A percentile compares a stretch with the other conserved stretches of the same genome.
These are phyloP conservation scores for Daldinia concentrica DNA, from an alignment of 495 filamentous ascomycete species.

Conservation along the genomic window DNA sequence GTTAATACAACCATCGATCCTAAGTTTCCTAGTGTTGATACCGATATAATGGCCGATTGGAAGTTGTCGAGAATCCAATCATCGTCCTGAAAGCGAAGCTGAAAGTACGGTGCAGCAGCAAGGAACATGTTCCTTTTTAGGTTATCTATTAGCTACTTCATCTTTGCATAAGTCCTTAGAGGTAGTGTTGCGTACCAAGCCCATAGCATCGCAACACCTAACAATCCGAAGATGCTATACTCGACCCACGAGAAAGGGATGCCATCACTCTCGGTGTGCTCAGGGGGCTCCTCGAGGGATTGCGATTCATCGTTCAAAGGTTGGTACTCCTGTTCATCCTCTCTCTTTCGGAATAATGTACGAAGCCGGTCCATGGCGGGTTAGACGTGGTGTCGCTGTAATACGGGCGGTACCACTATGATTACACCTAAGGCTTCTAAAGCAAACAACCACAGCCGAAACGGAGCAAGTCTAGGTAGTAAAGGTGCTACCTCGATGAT, in stretches of 20 bases:
- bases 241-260: slow-evolving; percentile 77
- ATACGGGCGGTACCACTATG: neutral
- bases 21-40: slow-evolving; percentile 84
- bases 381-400: slow-evolving; percentile 5
- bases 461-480: slow-evolving; percentile 18
- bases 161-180: neutral
- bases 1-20: slow-evolving; percentile 75
- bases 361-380: slow-evolving; percentile 59
- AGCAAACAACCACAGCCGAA: slow-evolving; percentile 8
- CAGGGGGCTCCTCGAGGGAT: slow-evolving; percentile 40
- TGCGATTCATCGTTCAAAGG: slow-evolving; percentile 59
- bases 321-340: slow-evolving; percentile 65
- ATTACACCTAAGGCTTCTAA: slow-evolving; percentile 13
- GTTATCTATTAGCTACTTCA: slow-evolving; percentile 23
- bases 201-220: slow-evolving; percentile 95
- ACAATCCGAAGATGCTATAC: slow-evolving; percentile 84
- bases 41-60: slow-evolving; percentile 86
- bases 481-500: slow-evolving; percentile 20
- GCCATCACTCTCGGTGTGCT: slow-evolving; percentile 37
- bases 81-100: slow-evolving; percentile 76
- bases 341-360: slow-evolving; percentile 51
- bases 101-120: slow-evolving; percentile 92
- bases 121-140: slow-evolving; percentile 95
- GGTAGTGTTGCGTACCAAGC: slow-evolving; percentile 74
- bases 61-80: slow-evolving; percentile 79